Evolutionary conservation across 2,329 filamentous ascomycete genomes (phyloP), one percentile per base, ranked within the genome.

Genomic region (Apiospora aurea): DNA sequence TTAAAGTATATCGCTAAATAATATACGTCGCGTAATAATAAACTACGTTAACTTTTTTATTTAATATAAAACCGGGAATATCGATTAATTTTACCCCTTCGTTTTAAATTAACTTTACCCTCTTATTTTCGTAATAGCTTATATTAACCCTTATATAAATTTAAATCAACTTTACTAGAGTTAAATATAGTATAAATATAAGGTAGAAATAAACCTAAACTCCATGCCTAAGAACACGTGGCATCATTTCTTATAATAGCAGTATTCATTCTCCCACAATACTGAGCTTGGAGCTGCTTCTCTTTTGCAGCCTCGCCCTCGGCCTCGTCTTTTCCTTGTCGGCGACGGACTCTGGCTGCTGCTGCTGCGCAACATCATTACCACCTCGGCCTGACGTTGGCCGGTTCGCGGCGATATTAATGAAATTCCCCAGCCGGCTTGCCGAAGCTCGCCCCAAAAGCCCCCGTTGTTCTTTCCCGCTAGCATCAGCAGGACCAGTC

Each of bases 241-340:
- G 26, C 14, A 14, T 18, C 14, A 14, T 18, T 29, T 29, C 53
- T 1, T 46, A 46, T 18, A 49, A 14, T 13, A 21, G 18, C 34
- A 64, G 34, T 18, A 16, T 46, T 68, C 43, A 67, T 61, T 72
- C 71, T 13, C 68, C 64, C 18, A 72, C 71, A 6, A 53, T 46
- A 29, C 71, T 68, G 18, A 72, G 61, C 11, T 69, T 29, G 26
- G 53, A 70, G 67, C 61, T 67, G 38, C 57, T 72, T 24, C 69
- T 44, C 44, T 72, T 72, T 29, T 68, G 53, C 24, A 72, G 14
- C 34, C 41, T 41, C 6, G 46, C 57, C 47, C 68, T 69, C 21
- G 47, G 68, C 34, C 24, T 69, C 29, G 66, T 13, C 41, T 34
- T 44, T 46, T 68, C 66, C 18, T 18, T 18, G 6, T 68, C 47